A percentile compares a stretch with the other conserved stretches of the same genome.
These are phyloP conservation scores for Dothideomycetes sp. DNA, from an alignment of 2,329 filamentous ascomycete species.

Conservation along the genomic window DNA sequence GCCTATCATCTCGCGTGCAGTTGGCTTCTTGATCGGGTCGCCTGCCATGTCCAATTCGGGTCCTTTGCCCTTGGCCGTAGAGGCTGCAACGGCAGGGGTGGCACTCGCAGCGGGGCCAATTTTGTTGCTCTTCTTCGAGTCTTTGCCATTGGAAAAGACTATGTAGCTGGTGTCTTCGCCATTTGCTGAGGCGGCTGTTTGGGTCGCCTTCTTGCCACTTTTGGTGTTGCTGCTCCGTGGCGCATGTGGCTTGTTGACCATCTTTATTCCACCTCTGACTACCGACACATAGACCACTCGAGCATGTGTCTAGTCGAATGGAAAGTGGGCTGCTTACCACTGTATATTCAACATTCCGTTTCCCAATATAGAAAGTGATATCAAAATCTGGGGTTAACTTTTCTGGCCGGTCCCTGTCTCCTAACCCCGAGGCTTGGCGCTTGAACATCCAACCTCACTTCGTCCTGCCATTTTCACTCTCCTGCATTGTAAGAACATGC, in stretches of 20 bases:
- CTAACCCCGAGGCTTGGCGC: too few species aligned
- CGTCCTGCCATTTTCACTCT: too few species aligned
- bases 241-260: constrained; percentile 40
- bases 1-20: constrained; percentile 69
- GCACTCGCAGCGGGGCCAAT: constrained; percentile 11
- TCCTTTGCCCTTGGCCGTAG: constrained; percentile 18
- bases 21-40: constrained; percentile 45
- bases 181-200: constrained; percentile 22
- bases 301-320: too few species aligned
- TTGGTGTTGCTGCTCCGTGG: constrained; percentile 31
- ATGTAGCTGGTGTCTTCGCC: constrained; percentile 39
- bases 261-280: constrained; percentile 13
- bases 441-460: too few species aligned
- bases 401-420: too few species aligned
- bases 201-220: constrained; percentile 18
- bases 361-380: too few species aligned
- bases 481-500: too few species aligned
- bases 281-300: too few species aligned
- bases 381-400: too few species aligned
- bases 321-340: too few species aligned
- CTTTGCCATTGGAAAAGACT: constrained; percentile 35
- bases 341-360: too few species aligned
- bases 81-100: constrained; percentile 5
- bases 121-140: constrained; percentile 33
- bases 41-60: constrained; percentile 11